Percentiles rank a stretch among this genome's conserved stretches.
These are phyloP conservation scores for Carallia pectinifolia DNA, from an alignment of 345 rosid species.

Conservation along the genomic window DNA sequence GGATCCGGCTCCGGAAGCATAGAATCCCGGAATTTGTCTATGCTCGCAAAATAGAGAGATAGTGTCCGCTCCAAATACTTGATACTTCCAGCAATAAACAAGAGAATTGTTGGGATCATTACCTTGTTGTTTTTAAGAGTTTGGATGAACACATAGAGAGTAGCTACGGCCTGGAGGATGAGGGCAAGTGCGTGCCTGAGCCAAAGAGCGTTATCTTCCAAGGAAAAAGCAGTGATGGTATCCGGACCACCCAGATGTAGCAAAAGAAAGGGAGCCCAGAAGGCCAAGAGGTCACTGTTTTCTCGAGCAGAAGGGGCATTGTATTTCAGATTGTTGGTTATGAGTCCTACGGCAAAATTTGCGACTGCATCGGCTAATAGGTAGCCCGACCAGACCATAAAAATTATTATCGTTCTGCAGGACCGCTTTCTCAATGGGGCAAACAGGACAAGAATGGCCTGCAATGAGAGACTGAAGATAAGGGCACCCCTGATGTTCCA, in stretches of 20 bases:
- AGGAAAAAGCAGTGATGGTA: too few relatives aligned
- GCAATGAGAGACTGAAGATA: conserved; percentile 23
- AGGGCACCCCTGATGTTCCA: too few relatives aligned
- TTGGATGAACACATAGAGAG: conserved; percentile 43
- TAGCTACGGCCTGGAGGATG: conserved; percentile 38
- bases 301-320: conserved; percentile 23
- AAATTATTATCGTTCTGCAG: conserved; percentile 26
- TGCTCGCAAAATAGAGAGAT: conserved; percentile 53
- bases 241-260: too few relatives aligned
- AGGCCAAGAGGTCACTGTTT: too few relatives aligned
- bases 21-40: conserved; percentile 53
- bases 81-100: conserved; percentile 50
- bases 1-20: conserved; percentile 57
- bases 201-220: too few relatives aligned
- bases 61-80: conserved; percentile 62
- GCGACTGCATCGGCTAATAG: conserved; percentile 64
- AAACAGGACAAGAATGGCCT: conserved; percentile 43
- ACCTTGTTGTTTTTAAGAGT: conserved; percentile 31
- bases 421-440: conserved; percentile 55
- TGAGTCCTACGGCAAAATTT: conserved; percentile 50
- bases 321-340: conserved; percentile 34
- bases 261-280: too few relatives aligned
- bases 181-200: neutral
- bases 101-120: conserved; percentile 30
- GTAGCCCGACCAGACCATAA: conserved; percentile 55